Evolutionary conservation across 1,284 basidiomycete genomes (phyloP).

Genomic region (Austropuccinia psidii): DNA sequence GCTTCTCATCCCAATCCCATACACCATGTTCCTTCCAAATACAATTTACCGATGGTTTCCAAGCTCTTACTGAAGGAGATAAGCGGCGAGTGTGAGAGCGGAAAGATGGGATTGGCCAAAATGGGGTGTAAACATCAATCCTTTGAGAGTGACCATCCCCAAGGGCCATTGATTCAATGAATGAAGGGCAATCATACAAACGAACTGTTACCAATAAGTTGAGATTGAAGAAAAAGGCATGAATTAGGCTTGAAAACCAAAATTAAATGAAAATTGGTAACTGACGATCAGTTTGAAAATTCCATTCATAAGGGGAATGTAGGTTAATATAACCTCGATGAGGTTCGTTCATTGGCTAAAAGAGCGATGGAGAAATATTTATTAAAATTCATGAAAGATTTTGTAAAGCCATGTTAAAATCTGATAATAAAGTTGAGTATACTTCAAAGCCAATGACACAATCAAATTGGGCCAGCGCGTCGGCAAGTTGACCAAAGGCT

Average conservation of each 20-base stretch:
- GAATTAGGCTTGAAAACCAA: neutral
- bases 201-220: neutral
- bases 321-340: constrained; percentile 84
- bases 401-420: neutral
- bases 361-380: neutral
- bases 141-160: constrained; percentile 67
- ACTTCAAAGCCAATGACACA: constrained; percentile 79
- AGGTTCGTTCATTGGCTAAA: constrained; percentile 73
- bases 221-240: constrained; percentile 41
- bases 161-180: constrained; percentile 67
- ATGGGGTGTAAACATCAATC: constrained; percentile 67
- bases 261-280: constrained; percentile 52
- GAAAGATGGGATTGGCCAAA: constrained; percentile 24
- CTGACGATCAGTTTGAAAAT: constrained; percentile 91
- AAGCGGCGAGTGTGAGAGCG: constrained; percentile 49
- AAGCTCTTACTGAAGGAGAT: constrained; percentile 55
- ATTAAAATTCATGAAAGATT: neutral
- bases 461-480: constrained; percentile 63
- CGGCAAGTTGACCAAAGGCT: constrained; percentile 65
- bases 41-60: constrained; percentile 58
- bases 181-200: constrained; percentile 56
- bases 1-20: constrained; percentile 76
- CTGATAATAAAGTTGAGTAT: neutral
- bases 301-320: constrained; percentile 71
- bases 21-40: constrained; percentile 87